Evolutionary conservation across 768 basidiomycete genomes (phyloP).

Genomic region (Auricularia sp.): DNA sequence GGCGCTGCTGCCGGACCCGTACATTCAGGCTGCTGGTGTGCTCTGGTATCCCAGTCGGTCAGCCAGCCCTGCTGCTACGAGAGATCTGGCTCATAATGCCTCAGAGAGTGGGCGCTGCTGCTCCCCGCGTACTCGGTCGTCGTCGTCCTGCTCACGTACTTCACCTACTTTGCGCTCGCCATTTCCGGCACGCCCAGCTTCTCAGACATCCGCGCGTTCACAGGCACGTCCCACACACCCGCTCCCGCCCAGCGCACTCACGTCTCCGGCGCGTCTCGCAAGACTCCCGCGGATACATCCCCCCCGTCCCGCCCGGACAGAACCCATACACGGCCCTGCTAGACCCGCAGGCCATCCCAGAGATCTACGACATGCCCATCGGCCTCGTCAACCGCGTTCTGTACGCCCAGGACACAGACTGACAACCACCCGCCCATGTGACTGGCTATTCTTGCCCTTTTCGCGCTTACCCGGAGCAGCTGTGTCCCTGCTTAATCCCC

Average conservation of each 20-base stretch:
- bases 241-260: background rate
- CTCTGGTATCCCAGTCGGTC: slow-evolving; percentile 86
- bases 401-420: slow-evolving; percentile 26
- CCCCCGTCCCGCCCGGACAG: slow-evolving; percentile 32
- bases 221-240: slow-evolving; percentile 30
- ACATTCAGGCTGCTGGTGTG: slow-evolving; percentile 55
- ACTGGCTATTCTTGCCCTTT: background rate
- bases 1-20: slow-evolving; percentile 69
- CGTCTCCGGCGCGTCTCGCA: slow-evolving; percentile 5
- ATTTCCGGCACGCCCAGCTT: slow-evolving; percentile 62
- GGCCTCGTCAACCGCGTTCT: slow-evolving; percentile 69
- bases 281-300: slow-evolving; percentile 38
- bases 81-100: background rate
- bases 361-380: slow-evolving; percentile 74
- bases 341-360: slow-evolving; percentile 40
- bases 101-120: slow-evolving; percentile 78
- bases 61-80: slow-evolving; percentile 9
- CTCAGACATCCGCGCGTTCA: slow-evolving; percentile 53
- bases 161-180: slow-evolving; percentile 67
- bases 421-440: slow-evolving; percentile 1
- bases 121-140: slow-evolving; percentile 71
- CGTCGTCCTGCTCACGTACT: slow-evolving; percentile 63
- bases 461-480: too few species aligned
- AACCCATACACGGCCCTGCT: slow-evolving; percentile 43
- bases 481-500: too few species aligned